phyloP scores from a whole-genome alignment of 352 stramenopile species.

The Phytophthora macrochlamydospora region DNA sequence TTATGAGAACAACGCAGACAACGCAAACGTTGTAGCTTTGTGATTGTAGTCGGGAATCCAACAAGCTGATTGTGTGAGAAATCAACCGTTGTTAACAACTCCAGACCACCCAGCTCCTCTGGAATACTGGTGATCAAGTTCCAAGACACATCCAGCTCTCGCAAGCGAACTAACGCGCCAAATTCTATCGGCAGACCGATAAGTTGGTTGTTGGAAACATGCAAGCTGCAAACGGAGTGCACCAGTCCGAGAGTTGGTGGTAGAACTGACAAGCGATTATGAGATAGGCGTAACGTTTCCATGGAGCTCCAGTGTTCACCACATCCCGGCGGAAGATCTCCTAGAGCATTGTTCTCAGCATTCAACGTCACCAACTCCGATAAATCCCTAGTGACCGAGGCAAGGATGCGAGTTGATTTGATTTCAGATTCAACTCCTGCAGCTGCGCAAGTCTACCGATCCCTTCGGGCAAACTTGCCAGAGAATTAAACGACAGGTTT shows the following conservation, averaged over 20 bases:
- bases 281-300: constrained; percentile 43
- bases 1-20: constrained; percentile 63
- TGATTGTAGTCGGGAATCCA: constrained; percentile 50
- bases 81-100: constrained; percentile 41
- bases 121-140: constrained; percentile 62
- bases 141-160: constrained; percentile 60
- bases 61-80: constrained; percentile 61
- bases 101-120: constrained; percentile 63
- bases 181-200: constrained; percentile 54
- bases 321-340: constrained; percentile 38
- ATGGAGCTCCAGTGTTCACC: constrained; percentile 29
- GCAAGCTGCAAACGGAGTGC: constrained; percentile 31
- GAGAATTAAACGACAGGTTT: constrained; percentile 50
- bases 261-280: constrained; percentile 50
- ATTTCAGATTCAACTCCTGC: constrained; percentile 51
- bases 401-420: constrained; percentile 37
- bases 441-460: constrained; percentile 48
- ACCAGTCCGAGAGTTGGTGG: constrained; percentile 54
- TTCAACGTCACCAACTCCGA: constrained; percentile 42
- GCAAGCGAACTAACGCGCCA: constrained; percentile 51
- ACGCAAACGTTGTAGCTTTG: constrained; percentile 48
- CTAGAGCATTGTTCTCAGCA: constrained; percentile 41
- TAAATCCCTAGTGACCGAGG: constrained; percentile 35
- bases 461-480: constrained; percentile 40
- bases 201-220: constrained; percentile 51